Base-by-base conservation (phyloP, 257 asterid species). In the Buddleja alternifolia region DNA sequence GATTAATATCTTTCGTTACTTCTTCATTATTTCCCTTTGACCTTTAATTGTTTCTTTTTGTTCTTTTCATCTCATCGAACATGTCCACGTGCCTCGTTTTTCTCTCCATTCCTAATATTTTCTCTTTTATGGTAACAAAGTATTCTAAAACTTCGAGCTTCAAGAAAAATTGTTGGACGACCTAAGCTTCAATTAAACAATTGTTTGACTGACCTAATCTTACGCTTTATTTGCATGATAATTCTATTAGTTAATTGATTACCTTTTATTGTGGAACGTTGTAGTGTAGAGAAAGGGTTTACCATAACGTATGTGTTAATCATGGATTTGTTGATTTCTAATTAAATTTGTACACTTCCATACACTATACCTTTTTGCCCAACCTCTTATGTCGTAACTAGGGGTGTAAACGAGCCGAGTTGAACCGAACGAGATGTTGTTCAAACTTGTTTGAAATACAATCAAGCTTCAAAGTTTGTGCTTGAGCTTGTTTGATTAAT, bases 61-160 rank as follows among this genome's bases (percentile, higher is more conserved):
- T 55, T 53, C 67, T 42, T 10, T 23, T 20, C 47, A 17, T 57
- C 64, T 64, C 20, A 63, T 58, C 53, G 2, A 48, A 67, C 61
- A 60, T 10, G 44, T 60, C 51, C 71, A 61, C 69, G 73, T 67
- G 73, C 67, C 39, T 66, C 59, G 11, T 51, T 45, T 37, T 19
- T 29, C 37, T 24, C 56, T 20, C 4, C 16, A 19, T 54, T 65
- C n/a, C 14, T 50, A 10, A 2, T 36, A 1, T 17, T 64, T 57
- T 10, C 52, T 25, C n/a, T 52, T 3, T 41, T 63, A 62, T 51
- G 2, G 53, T 53, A 17, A 75, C 42, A 45, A 69, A 56, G 15
- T 19, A 73, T 53, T 41, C 39, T 48, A 15, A 4, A 8, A 14
- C 1, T 34, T 69, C 37, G 21, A 45, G 15, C 40, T 19, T n/a